Base-by-base conservation (phyloP, 1,139 yeast species). In the Saccharomyces hybrid region DNA sequence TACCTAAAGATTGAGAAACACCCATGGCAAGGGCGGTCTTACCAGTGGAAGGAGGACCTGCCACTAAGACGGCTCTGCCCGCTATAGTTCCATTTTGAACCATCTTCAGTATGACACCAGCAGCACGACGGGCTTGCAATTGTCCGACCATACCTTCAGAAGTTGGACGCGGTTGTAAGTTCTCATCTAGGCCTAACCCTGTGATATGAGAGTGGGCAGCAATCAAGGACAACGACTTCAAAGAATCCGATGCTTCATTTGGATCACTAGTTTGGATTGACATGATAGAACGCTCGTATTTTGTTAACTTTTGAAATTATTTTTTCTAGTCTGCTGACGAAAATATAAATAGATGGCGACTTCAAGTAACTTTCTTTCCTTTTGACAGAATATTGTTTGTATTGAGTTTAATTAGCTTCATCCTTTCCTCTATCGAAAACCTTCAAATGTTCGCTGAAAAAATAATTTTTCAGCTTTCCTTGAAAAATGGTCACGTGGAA, bases 1-100 rank as follows among this genome's bases (percentile, higher is more conserved):
- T 68, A 12, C 99, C 99, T 62, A 95, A 78, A 51, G 84, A 82
- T 71, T 93, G 98, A 11, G 96, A 81, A 57, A 93, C 77, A 29
- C 97, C 99, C 93, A 91, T 90, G 29, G 99, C 99, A 66, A 95
- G 84, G 52, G 99, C 99, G 9, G 99, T 95, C 71, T 95, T 95
- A 71, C 99, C 99, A 1, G 99, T 95, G 1, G 96, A 87, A 34
- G 99, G 99, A 8, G 99, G 99, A 6, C 99, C 99, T 0, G 99
- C 98, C 59, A 95, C 80, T 62, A 95, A 75, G 32, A 91, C 95
- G 1, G 98, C 98, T 62, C 98, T 82, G 19, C 99, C 99, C 5
- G 99, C 98, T 68, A 95, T 93, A 62, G 88, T 82, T 38, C 97
- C 96, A 49, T 86, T 89, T 69, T 88, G 88, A 57, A 93, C 88